These are phyloP conservation scores for Iris macrosiphon DNA, from an alignment of 106 monocot species.

Conservation along the genomic window DNA sequence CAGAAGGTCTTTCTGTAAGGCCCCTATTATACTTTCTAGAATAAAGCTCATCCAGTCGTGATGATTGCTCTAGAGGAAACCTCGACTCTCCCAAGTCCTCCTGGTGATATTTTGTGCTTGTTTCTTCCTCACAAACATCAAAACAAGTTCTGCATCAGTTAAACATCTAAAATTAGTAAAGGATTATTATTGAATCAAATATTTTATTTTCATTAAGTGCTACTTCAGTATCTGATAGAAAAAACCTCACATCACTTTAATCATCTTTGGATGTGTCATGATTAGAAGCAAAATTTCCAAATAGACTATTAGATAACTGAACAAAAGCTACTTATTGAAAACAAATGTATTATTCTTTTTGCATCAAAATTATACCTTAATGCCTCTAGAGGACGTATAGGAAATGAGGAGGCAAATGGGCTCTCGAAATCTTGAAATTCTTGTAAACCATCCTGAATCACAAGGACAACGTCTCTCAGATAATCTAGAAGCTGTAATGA, in stretches of 20 bases:
- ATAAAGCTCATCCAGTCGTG: constrained; percentile 15
- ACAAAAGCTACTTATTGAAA: too few relatives aligned
- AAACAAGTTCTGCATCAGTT: constrained; percentile 59
- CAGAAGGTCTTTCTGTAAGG: constrained; percentile 30
- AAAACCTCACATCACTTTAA: too few relatives aligned
- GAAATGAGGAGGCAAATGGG: constrained; percentile 65
- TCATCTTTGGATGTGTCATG: too few relatives aligned
- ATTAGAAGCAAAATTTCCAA: too few relatives aligned
- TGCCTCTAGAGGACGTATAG: constrained; percentile 69
- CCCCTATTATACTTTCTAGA: constrained; percentile 21
- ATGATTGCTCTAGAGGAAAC: constrained; percentile 17
- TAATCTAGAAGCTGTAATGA: background rate
- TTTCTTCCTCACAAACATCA: constrained; percentile 81
- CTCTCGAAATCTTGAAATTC: constrained; percentile 59
- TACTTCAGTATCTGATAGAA: too few relatives aligned
- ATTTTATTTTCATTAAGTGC: too few relatives aligned
- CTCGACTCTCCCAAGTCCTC: constrained; percentile 17
- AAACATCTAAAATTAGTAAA: background rate
- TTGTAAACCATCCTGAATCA: constrained; percentile 49
- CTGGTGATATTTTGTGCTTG: constrained; percentile 15
- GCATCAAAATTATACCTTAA: constrained; percentile 84
- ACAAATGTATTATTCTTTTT: too few relatives aligned
- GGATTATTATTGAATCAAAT: too few relatives aligned
- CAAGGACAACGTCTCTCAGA: constrained; percentile 10
- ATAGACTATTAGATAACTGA: too few relatives aligned